Base-by-base conservation (phyloP, 139 green algal species). In the Pleodorina starrii region DNA sequence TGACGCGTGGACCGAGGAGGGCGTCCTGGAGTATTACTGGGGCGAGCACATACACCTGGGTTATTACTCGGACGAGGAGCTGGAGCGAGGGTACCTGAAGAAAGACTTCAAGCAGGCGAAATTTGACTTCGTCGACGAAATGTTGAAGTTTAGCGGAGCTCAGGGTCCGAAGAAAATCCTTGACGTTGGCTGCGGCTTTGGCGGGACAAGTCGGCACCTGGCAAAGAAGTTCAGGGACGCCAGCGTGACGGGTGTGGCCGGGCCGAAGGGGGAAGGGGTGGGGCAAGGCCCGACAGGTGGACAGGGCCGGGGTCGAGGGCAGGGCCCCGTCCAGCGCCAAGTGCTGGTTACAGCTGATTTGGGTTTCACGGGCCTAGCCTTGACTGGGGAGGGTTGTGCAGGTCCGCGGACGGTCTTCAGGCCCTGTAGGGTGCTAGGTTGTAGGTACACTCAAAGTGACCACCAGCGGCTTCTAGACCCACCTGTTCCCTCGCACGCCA, bases 11-110 rank as follows among this genome's bases (percentile, higher is more conserved):
- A 99, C 97, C 2, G 86, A 97, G 42, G 96, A 98, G 89, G 96
- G 96, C 84, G 92, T 98, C n/a, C 89, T 98, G 32, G 96, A 98
- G 88, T 94, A 97, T 89, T 98, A 98, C 81, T 99, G 97, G 97
- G 97, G 97, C 16, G 97, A 99, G 87, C 97, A 99, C 93, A 99
- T 99, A 82, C 97, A 99, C 83, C 86, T 99, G 69, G 97, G 97
- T 3, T 97, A 97, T 79, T 99, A 99, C 90, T 97, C 74, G 5
- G 95, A 98, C 35, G 90, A 93, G 84, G 96, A 98, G 90, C 90
- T 94, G 9, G 77, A 74, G 21, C 51, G 60, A 2, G 96, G 96
- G 3, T 98, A 97, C 91, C 93, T 93, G 60, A 97, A 97, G 84
- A 98, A 98, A 89, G 92, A 98, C 88, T 99, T 99, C 93, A 99